Evolutionary conservation across 805 yeast species (phyloP).

Genomic region (Wickerhamomyces pijperi): DNA sequence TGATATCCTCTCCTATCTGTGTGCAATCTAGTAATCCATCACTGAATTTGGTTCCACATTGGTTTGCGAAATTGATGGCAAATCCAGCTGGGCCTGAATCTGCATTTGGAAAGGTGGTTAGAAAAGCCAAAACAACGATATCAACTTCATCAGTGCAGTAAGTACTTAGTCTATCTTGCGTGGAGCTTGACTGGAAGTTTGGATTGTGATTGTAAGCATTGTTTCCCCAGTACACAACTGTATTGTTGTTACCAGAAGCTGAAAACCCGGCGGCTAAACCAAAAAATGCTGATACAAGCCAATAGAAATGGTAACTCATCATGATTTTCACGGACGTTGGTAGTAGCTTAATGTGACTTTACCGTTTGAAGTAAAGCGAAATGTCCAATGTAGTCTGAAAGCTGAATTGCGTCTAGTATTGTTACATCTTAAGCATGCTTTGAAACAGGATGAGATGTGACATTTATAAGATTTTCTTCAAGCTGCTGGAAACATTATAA

Average conservation of each 20-base stretch:
- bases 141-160: slow-evolving; percentile 63
- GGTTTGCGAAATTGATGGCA: neutral
- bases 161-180: slow-evolving; percentile 24
- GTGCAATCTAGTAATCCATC: slow-evolving; percentile 26
- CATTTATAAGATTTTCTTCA: no score
- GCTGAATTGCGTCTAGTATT: no score
- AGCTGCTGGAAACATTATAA: no score
- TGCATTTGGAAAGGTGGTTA: slow-evolving; percentile 57
- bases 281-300: neutral
- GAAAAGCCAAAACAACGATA: slow-evolving; percentile 55
- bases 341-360: no score
- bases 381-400: no score
- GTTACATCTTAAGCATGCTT: no score
- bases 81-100: slow-evolving; percentile 47
- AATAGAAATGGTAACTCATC: no score
- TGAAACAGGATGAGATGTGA: no score
- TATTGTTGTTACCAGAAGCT: slow-evolving; percentile 32
- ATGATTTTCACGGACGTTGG: no score
- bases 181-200: neutral
- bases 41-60: neutral
- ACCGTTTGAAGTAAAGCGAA: no score
- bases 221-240: slow-evolving; percentile 82
- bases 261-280: slow-evolving; percentile 15
- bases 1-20: slow-evolving; percentile 40
- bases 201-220: slow-evolving; percentile 36